Conservation (phyloP, 2,329 filamentous ascomycete genomes). For the Pseudogymnoascus sp. region DNA sequence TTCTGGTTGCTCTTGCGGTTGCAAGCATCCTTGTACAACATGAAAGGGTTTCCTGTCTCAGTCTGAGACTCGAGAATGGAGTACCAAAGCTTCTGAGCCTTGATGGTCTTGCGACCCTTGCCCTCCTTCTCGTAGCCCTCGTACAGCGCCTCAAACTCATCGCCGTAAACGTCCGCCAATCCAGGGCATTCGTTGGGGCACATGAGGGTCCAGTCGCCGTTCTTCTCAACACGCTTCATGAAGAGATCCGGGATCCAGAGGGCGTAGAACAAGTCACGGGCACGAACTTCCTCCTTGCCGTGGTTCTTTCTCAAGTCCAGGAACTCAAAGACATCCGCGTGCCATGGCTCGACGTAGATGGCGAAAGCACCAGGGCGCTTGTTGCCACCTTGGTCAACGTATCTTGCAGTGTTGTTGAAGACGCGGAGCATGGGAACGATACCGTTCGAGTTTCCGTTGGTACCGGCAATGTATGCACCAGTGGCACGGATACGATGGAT, state of each 20-base stretch:
- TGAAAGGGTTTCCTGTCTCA: slow-evolving; percentile 97
- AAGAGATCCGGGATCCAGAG: slow-evolving; percentile 98
- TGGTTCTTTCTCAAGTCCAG: slow-evolving; percentile 98
- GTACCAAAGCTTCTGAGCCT: slow-evolving; percentile 99
- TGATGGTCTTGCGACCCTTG: slow-evolving; percentile 80
- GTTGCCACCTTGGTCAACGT: slow-evolving; percentile 98
- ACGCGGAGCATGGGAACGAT: slow-evolving; percentile 97
- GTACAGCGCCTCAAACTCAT: slow-evolving; percentile 93
- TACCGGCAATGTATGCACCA: slow-evolving; percentile 95
- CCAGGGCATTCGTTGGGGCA: slow-evolving; percentile 95
- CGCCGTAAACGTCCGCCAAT: slow-evolving; percentile 91
- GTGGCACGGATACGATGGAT: slow-evolving; percentile 95
- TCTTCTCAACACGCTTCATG: slow-evolving; percentile 99
- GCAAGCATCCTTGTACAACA: slow-evolving; percentile 98
- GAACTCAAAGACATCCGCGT: slow-evolving; percentile 95
- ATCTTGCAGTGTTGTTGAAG: slow-evolving; percentile 98
- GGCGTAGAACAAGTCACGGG: slow-evolving; percentile 93
- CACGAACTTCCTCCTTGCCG: slow-evolving; percentile 95
- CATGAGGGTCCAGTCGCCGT: slow-evolving; percentile 95
- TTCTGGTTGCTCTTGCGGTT: slow-evolving; percentile 99
- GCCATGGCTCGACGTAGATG: slow-evolving; percentile 98
- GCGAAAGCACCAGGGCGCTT: slow-evolving; percentile 98
- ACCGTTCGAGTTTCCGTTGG: slow-evolving; percentile 96
- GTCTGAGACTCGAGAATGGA: slow-evolving; percentile 96
- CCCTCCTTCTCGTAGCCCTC: slow-evolving; percentile 85